Percentiles rank a stretch among this genome's conserved stretches.
phyloP scores from a whole-genome alignment of 108 stramenopile species.

The Skeletonema grethae region DNA sequence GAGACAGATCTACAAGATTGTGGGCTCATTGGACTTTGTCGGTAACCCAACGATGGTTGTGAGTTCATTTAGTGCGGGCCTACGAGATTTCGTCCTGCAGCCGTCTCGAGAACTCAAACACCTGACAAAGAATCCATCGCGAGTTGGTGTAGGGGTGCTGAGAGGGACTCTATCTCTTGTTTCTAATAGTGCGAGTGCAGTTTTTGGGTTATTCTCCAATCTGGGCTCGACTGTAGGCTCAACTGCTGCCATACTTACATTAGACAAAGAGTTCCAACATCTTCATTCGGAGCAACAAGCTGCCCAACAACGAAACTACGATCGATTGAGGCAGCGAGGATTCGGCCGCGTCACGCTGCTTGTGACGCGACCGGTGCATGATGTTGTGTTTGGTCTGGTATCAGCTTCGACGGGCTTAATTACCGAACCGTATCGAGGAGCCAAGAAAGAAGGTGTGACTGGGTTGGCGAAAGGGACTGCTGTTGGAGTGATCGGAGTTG shows the following conservation, averaged over 20 bases:
- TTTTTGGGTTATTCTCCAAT: constrained; percentile 86
- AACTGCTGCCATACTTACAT: constrained; percentile 64
- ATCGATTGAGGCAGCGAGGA: constrained; percentile 69
- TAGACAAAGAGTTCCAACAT: constrained; percentile 77
- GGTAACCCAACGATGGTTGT: constrained; percentile 92
- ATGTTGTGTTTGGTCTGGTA: constrained; percentile 73
- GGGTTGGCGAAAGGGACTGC: constrained; percentile 70
- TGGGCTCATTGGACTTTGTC: constrained; percentile 93
- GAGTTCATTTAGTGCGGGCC: constrained; percentile 85
- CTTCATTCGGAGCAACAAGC: constrained; percentile 75
- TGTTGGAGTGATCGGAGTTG: constrained; percentile 71
- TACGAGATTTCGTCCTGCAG: constrained; percentile 90
- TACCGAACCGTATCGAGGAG: constrained; percentile 70
- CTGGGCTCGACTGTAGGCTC: constrained; percentile 68
- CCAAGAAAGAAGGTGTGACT: constrained; percentile 51
- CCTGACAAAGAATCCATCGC: constrained; percentile 84
- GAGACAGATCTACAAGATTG: constrained; percentile 93
- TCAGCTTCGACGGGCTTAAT: constrained; percentile 76
- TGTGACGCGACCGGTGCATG: constrained; percentile 69
- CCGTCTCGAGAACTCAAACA: constrained; percentile 84
- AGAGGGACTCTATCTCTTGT: constrained; percentile 94
- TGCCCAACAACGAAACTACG: constrained; percentile 65
- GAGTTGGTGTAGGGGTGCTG: constrained; percentile 89
- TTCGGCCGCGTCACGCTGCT: constrained; percentile 56
- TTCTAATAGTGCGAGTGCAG: constrained; percentile 89